A percentile compares a stretch with the other conserved stretches of the same genome.
phyloP scores from a whole-genome alignment of 768 basidiomycete species.

The Gyrodon lividus region DNA sequence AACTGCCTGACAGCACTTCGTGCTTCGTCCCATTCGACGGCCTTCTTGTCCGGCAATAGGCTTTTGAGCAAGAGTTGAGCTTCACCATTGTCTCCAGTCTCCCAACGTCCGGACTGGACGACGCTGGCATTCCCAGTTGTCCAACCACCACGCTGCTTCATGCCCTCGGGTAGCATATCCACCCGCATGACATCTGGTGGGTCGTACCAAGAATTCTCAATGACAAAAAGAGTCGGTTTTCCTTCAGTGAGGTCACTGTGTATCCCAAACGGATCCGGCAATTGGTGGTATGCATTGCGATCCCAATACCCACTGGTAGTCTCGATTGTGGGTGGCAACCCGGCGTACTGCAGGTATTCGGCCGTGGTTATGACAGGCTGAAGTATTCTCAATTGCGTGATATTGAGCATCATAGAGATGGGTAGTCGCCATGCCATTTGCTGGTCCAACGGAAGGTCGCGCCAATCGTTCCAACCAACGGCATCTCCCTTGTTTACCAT shows the following conservation, averaged over 20 bases:
- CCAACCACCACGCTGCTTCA: constrained; percentile 30
- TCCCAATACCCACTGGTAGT: constrained; percentile 39
- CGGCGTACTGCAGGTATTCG: constrained; percentile 41
- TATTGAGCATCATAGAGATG: constrained; percentile 38
- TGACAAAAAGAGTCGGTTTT: constrained; percentile 30
- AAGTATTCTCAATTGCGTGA: constrained; percentile 36
- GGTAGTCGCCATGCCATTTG: constrained; percentile 34
- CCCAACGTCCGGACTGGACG: constrained; percentile 17
- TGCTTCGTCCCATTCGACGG: constrained; percentile 32
- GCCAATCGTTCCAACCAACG: constrained; percentile 39
- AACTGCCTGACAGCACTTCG: constrained; percentile 19
- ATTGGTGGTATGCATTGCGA: constrained; percentile 27
- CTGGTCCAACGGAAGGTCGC: constrained; percentile 32
- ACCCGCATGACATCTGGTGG: constrained; percentile 36
- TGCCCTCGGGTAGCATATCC: constrained; percentile 29
- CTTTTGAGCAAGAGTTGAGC: constrained; percentile 17
- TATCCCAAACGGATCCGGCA: constrained; percentile 15
- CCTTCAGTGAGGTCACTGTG: constrained; percentile 13
- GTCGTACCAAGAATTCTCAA: constrained; percentile 42
- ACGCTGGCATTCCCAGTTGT: constrained; percentile 7
- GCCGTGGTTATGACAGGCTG: constrained; percentile 36
- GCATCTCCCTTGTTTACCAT: constrained; percentile 45
- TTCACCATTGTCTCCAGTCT: constrained; percentile 3
- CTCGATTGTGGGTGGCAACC: constrained; percentile 30
- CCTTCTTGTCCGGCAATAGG: constrained; percentile 18